These are phyloP conservation scores for Pyronema domesticum DNA, from an alignment of 495 filamentous ascomycete genomes.

Conservation along the genomic window DNA sequence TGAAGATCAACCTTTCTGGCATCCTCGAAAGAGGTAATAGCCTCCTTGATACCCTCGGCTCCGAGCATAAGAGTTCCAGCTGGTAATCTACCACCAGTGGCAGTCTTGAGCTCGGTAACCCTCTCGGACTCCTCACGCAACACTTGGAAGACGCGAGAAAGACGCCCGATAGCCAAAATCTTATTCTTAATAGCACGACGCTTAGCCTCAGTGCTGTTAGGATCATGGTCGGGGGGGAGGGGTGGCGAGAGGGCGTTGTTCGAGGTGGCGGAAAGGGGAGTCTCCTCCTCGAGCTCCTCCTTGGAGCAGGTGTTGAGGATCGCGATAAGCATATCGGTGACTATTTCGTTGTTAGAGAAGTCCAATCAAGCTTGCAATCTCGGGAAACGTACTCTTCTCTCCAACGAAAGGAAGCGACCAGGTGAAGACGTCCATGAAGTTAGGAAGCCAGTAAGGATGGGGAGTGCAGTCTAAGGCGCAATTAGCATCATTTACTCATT, in stretches of 20 bases:
- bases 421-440: slow-evolving; percentile 99
- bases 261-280: slow-evolving; percentile 41
- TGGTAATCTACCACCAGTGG: slow-evolving; percentile 78
- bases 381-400: slow-evolving; percentile 44
- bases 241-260: slow-evolving; percentile 55
- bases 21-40: slow-evolving; percentile 94
- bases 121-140: slow-evolving; percentile 91
- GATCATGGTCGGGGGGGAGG: slow-evolving; percentile 38
- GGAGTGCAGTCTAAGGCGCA: slow-evolving; percentile 57
- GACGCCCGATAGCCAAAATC: slow-evolving; percentile 87
- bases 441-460: slow-evolving; percentile 96
- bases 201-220: slow-evolving; percentile 73
- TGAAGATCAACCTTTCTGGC: slow-evolving; percentile 95
- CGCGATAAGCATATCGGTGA: slow-evolving; percentile 97
- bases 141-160: slow-evolving; percentile 97
- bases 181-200: slow-evolving; percentile 97
- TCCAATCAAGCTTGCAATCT: background rate
- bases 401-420: slow-evolving; percentile 98
- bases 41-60: slow-evolving; percentile 95
- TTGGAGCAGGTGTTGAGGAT: slow-evolving; percentile 97
- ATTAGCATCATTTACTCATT: slow-evolving; percentile 2
- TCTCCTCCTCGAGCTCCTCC: slow-evolving; percentile 77
- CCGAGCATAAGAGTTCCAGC: slow-evolving; percentile 95
- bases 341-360: slow-evolving; percentile 2
- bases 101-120: slow-evolving; percentile 94